phyloP scores from a whole-genome alignment of 371 early-diverging fungal species.

The Blakeslea trispora region DNA sequence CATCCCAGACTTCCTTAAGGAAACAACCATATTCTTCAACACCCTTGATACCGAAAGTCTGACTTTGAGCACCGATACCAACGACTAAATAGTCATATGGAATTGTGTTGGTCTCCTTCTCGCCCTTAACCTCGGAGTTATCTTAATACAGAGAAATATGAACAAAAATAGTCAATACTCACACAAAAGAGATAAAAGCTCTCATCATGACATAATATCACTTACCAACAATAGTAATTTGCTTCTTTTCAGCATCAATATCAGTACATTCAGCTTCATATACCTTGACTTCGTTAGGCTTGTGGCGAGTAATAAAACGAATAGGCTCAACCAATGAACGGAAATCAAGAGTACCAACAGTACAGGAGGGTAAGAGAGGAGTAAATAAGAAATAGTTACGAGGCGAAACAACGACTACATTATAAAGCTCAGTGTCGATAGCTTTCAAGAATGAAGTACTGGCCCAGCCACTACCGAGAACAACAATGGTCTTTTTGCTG shows the following conservation, averaged over 20 bases:
- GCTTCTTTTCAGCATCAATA: slow-evolving; percentile 78
- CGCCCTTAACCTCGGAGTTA: slow-evolving; percentile 74
- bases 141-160: too few relatives aligned
- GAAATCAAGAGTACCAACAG: slow-evolving; percentile 85
- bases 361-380: slow-evolving; percentile 85
- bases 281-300: slow-evolving; percentile 79
- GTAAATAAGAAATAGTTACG: slow-evolving; percentile 95
- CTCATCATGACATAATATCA: slow-evolving; percentile 9
- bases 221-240: slow-evolving; percentile 71
- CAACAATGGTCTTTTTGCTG: slow-evolving; percentile 78
- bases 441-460: slow-evolving; percentile 76
- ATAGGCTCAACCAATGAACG: slow-evolving; percentile 88
- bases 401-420: slow-evolving; percentile 84
- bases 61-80: slow-evolving; percentile 88
- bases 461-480: slow-evolving; percentile 89
- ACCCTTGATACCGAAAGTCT: slow-evolving; percentile 89
- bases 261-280: slow-evolving; percentile 88
- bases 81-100: slow-evolving; percentile 90
- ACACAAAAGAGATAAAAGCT: neutral
- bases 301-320: slow-evolving; percentile 87
- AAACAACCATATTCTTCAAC: slow-evolving; percentile 86
- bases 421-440: slow-evolving; percentile 76
- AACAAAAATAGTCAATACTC: slow-evolving; percentile 23
- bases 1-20: slow-evolving; percentile 90
- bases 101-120: slow-evolving; percentile 57